These are phyloP conservation scores for Tulasnella sp. DNA, from an alignment of 768 basidiomycete species.

Conservation along the genomic window DNA sequence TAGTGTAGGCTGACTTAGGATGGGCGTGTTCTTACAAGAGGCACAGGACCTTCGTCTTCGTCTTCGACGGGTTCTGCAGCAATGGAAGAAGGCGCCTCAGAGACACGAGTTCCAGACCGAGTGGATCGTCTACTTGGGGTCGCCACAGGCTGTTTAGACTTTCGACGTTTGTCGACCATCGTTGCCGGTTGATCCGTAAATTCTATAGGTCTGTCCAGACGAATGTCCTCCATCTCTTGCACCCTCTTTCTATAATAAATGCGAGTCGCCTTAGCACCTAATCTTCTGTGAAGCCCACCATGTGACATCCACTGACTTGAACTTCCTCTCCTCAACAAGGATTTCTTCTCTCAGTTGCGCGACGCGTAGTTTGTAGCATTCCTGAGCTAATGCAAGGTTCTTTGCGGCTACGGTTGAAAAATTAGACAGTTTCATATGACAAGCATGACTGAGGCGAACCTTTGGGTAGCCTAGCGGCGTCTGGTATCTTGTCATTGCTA, in stretches of 20 bases:
- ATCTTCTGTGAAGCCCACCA: background rate
- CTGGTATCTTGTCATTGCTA: conserved; percentile 29
- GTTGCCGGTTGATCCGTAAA: conserved; percentile 21
- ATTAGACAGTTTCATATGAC: background rate
- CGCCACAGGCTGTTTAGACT: background rate
- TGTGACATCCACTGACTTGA: conserved; percentile 43
- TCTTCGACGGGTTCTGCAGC: conserved; percentile 41
- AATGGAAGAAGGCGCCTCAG: conserved; percentile 17
- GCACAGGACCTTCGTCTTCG: conserved; percentile 26
- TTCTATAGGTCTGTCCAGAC: conserved; percentile 49
- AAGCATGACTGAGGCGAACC: conserved; percentile 30
- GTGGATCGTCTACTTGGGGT: background rate
- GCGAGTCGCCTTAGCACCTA: no score
- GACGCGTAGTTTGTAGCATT: conserved; percentile 57
- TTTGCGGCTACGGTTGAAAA: conserved; percentile 37
- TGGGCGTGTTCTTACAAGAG: no score
- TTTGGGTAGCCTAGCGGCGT: conserved; percentile 41
- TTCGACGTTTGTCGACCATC: background rate
- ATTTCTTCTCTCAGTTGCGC: conserved; percentile 64
- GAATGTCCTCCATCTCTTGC: conserved; percentile 67
- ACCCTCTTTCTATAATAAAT: conserved; percentile 22
- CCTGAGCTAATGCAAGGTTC: conserved; percentile 63
- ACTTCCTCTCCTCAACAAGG: conserved; percentile 57
- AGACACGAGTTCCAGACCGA: background rate
- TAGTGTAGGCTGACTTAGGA: no score